Conservation (phyloP, 2,329 filamentous ascomycete species). For the Rosellinia necatrix region DNA sequence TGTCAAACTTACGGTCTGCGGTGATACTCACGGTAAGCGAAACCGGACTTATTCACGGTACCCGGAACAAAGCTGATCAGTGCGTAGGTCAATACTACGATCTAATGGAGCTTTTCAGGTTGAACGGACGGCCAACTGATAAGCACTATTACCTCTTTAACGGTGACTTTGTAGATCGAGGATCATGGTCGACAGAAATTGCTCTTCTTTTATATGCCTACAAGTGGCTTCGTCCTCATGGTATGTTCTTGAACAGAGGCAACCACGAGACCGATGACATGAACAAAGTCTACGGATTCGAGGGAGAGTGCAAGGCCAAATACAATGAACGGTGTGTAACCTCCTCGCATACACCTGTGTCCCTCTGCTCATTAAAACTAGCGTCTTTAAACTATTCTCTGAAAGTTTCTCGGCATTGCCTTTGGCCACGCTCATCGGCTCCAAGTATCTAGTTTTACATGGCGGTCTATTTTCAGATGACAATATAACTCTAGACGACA, state of each 20-base stretch:
- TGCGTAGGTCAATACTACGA: constrained; percentile 92
- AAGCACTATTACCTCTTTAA: constrained; percentile 97
- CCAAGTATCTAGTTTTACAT: constrained; percentile 90
- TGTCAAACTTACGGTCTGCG: constrained; percentile 87
- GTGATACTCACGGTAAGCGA: constrained; percentile 86
- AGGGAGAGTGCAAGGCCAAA: constrained; percentile 97
- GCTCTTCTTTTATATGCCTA: constrained; percentile 91
- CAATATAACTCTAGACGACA: constrained; percentile 87
- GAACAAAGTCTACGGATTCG: constrained; percentile 98
- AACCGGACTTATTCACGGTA: background rate
- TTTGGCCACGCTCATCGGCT: constrained; percentile 86
- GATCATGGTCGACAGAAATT: constrained; percentile 98
- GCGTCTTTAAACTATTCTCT: constrained; percentile 95
- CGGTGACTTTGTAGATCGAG: constrained; percentile 96
- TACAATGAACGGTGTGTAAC: constrained; percentile 76
- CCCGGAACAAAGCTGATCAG: constrained; percentile 26
- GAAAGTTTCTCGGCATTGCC: constrained; percentile 96
- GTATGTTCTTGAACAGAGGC: constrained; percentile 94
- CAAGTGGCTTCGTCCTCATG: constrained; percentile 89
- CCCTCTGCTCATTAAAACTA: constrained; percentile 37
- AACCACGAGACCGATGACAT: constrained; percentile 99
- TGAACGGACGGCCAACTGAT: constrained; percentile 83
- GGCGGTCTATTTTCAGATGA: constrained; percentile 97
- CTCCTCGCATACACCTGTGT: background rate
- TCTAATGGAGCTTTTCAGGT: constrained; percentile 90